Evolutionary conservation across 306 rosid species (phyloP), one percentile per base, ranked within the genome.

Genomic region (Cucurbita argyrosperma): DNA sequence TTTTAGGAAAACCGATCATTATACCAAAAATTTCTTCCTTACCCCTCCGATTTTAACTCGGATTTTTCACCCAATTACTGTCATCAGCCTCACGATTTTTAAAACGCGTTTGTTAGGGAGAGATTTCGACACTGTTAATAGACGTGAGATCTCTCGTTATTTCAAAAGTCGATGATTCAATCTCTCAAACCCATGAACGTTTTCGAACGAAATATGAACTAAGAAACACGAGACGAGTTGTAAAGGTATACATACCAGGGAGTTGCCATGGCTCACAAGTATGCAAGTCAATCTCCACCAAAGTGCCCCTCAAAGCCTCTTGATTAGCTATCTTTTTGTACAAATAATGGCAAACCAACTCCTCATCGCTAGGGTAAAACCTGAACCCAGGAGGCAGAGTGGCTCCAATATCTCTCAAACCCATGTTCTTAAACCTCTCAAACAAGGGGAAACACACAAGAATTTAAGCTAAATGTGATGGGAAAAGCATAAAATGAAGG

Each of bases 181-280:
- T 26, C 26, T 26, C 26, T 26, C 26, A 26, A 1, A 30, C 35
- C 35, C 4, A 30, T 2, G 4, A 30, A 30, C 35, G 35, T 30
- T 30, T 30, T 30, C 35, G 35, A 30, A 30, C 35, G 35, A 30
- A 30, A 30, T 26, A 30, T 30, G 1, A 30, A 30, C 35, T 30
- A 30, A 30, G 35, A 30, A 30, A 30, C 0, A 30, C 35, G 35
- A 30, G 35, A 30, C 35, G 35, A 3, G 2, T 30, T 30, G 35
- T 26, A 30, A 30, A 30, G 35, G 35, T 30, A 49, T 1, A 23
- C 51, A 18, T 64, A 64, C 71, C 71, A 18, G 71, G 71, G 16
- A 64, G 71, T 10, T 64, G 71, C 71, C 52, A 64, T 5, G 71
- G 71, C 71, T 64, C 71, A 18, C 71, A 64, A 40, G 71, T 64